Base-by-base conservation (phyloP, 306 rosid species). In the Quercus alba region DNA sequence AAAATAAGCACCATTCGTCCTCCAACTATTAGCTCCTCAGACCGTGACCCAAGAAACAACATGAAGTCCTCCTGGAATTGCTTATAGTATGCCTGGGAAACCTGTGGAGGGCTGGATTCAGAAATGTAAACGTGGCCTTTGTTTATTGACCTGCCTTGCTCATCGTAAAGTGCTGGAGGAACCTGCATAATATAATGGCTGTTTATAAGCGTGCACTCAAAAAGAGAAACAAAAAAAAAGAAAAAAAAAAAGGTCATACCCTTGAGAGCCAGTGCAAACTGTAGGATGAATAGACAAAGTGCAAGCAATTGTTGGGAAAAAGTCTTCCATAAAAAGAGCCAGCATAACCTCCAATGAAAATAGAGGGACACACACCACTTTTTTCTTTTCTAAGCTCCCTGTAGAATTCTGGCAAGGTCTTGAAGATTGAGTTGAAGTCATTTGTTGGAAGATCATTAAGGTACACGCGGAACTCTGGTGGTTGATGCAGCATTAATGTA, bases 371-470 rank as follows among this genome's bases (percentile, higher is more conserved):
- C 23, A 79, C 87, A 78, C 78, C 70, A 12, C 74, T 76, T 33
- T 67, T 78, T 70, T 89, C 88, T 64, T 80, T 85, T 21, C 71
- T 76, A 21, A 93, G 85, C 18, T 86, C 44, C 33, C 66, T 87
- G 25, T 89, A 92, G 84, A 95, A 93, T 26, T 93, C 97, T 4
- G 99, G 99, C 73, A 93, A 80, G 74, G 89, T 82, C 87, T 93
- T 88, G 75, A 95, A 93, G 87, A 95, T 88, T 35, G 99, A 85
- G 84, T 95, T 95, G 94, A 95, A 95, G 89, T 95, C 99, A 78
- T 95, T 95, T 26, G 98, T 84, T 8, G 97, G 99, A 69, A 95
- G 99, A 88, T 95, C 99, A 71, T 95, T 95, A 14, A 95, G 87
- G 86, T 87, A 90, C 0, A 93, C 94, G 69, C 94, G 77, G 52